These are phyloP conservation scores for Nymphaea colorata DNA, from an alignment of 164 flowering plant species.

Conservation along the genomic window DNA sequence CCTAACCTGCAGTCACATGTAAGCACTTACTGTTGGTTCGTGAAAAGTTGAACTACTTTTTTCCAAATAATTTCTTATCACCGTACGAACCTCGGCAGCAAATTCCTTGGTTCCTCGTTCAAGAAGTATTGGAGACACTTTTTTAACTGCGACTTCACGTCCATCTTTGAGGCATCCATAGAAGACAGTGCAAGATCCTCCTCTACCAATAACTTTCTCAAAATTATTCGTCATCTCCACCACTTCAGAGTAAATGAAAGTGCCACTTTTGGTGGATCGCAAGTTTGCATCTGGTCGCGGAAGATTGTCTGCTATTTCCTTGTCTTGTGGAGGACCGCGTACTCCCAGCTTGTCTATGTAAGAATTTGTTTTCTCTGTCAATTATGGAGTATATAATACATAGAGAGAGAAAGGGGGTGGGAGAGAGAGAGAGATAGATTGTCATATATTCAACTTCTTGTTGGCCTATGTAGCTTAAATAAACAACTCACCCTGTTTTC, in stretches of 20 bases:
- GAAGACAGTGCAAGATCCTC: constrained; percentile 42
- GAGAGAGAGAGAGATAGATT: too few species aligned
- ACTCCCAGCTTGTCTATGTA: too few species aligned
- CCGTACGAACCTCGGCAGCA: constrained; percentile 22
- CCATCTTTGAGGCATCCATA: constrained; percentile 23
- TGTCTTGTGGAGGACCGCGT: too few species aligned
- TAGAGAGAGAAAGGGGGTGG: too few species aligned
- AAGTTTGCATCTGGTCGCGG: too few species aligned
- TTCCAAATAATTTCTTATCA: too few species aligned
- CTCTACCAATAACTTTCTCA: constrained; percentile 23
- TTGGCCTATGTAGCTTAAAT: too few species aligned
- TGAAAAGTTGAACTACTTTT: too few species aligned
- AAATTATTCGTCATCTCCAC: constrained; percentile 28
- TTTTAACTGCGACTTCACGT: constrained; percentile 35
- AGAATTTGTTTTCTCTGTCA: constrained; percentile 4
- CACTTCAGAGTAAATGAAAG: constrained; percentile 24
- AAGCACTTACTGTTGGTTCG: background rate
- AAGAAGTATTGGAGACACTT: constrained; percentile 22
- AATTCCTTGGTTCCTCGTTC: constrained; percentile 28
- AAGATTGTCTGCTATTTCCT: too few species aligned
- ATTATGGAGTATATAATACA: too few species aligned
- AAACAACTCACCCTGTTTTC: too few species aligned
- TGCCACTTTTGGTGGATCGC: background rate
- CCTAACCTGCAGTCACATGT: constrained; percentile 20
- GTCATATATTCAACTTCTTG: too few species aligned